Evolutionary conservation across 371 early-diverging fungal genomes (phyloP).

Genomic region (Mucor irregularis): DNA sequence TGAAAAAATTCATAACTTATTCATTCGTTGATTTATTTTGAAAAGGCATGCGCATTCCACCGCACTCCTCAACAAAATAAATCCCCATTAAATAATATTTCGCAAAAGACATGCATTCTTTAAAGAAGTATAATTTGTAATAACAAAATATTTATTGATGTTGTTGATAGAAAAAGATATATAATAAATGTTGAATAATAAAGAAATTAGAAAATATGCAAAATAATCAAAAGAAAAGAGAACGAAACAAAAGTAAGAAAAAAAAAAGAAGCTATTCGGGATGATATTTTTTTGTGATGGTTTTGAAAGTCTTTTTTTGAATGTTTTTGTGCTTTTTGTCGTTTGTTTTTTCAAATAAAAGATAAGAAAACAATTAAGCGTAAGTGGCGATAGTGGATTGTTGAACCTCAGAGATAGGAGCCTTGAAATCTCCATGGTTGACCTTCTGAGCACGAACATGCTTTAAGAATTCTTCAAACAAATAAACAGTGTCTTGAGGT

Average conservation of each 20-base stretch:
- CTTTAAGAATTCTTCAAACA: conserved; percentile 71
- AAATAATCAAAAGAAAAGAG: background rate
- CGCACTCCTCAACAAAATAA: background rate
- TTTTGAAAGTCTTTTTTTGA: background rate
- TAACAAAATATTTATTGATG: conserved; percentile 1
- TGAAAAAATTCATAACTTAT: conserved; percentile 33
- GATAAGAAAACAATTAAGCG: conserved; percentile 14
- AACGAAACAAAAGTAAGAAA: background rate
- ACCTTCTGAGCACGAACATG: conserved; percentile 27
- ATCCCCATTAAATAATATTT: too few species aligned
- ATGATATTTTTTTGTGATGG: background rate
- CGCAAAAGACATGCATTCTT: background rate
- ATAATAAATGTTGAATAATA: too few species aligned
- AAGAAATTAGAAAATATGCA: background rate
- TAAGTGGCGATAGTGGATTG: conserved; percentile 22
- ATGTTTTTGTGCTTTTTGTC: background rate
- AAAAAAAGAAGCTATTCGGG: too few species aligned
- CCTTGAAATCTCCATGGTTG: conserved; percentile 5
- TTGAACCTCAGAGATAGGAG: conserved; percentile 9
- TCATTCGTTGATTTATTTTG: conserved; percentile 17
- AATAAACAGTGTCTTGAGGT: conserved; percentile 82
- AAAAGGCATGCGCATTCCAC: conserved; percentile 1
- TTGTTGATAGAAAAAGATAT: background rate
- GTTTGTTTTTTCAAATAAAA: background rate
- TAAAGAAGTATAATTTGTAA: background rate